Evolutionary conservation across 179 eudicot species (phyloP).

Genomic region (Carnegiea gigantea): DNA sequence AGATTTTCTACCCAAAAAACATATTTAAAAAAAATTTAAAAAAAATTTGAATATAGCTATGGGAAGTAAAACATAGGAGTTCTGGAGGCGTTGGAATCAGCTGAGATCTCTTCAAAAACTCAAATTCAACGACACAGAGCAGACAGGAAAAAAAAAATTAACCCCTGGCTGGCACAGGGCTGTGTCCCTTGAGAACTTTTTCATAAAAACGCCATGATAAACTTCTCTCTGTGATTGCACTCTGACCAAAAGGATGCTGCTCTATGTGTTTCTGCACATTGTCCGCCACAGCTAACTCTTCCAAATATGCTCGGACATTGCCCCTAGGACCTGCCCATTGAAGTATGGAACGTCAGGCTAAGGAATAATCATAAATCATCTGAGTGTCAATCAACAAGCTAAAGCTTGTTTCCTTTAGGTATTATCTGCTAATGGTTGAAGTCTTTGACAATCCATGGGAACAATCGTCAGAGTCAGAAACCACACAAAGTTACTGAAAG

Average conservation of each 20-base stretch:
- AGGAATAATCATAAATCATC: too few species aligned
- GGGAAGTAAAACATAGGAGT: background rate
- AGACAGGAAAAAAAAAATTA: background rate
- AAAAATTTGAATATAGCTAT: background rate
- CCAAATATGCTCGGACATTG: constrained; percentile 65
- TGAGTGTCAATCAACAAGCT: background rate
- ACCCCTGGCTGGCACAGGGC: constrained; percentile 24
- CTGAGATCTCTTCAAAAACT: constrained; percentile 7
- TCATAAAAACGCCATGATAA: constrained; percentile 68
- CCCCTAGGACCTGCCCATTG: constrained; percentile 67
- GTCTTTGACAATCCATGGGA: background rate
- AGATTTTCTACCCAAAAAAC: background rate
- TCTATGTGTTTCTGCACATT: constrained; percentile 59
- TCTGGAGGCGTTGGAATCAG: background rate
- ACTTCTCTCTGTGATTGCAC: constrained; percentile 60
- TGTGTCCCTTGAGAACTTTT: constrained; percentile 45
- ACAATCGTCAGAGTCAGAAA: background rate
- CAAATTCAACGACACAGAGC: constrained; percentile 6
- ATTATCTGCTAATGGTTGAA: background rate
- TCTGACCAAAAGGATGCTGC: constrained; percentile 82
- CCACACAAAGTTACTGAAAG: background rate
- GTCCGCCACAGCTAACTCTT: constrained; percentile 52
- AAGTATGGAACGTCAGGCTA: background rate
- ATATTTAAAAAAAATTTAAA: background rate
- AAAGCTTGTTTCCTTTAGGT: background rate